Conservation (phyloP, 805 yeast genomes). For the Wickerhamiella nectarea region DNA sequence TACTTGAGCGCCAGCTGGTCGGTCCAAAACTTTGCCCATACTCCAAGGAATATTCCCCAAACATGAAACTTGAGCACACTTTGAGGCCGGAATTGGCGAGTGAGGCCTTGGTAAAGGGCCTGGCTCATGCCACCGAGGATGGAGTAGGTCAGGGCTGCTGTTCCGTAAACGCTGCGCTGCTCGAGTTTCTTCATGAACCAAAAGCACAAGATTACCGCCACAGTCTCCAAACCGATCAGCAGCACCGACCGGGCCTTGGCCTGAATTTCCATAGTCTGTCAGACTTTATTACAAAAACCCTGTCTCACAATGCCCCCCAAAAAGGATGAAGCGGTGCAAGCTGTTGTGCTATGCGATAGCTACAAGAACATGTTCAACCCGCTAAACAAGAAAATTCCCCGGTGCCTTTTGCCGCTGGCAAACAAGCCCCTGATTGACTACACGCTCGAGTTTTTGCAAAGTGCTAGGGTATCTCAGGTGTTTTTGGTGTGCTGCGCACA, state of each 20-base stretch:
- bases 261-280: too few relatives aligned
- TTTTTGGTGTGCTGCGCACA: slow-evolving; percentile 82
- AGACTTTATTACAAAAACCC: too few relatives aligned
- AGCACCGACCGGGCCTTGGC: slow-evolving; percentile 1
- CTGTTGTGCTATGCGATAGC: slow-evolving; percentile 87
- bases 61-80: slow-evolving; percentile 24
- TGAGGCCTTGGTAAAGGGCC: slow-evolving; percentile 22
- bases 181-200: slow-evolving; percentile 19
- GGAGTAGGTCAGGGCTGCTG: slow-evolving; percentile 24
- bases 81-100: slow-evolving; percentile 15
- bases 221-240: slow-evolving; percentile 17
- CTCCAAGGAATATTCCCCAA: slow-evolving; percentile 27
- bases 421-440: slow-evolving; percentile 90
- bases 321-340: slow-evolving; percentile 42
- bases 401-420: slow-evolving; percentile 85
- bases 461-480: slow-evolving; percentile 81
- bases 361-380: slow-evolving; percentile 91
- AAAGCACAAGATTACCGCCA: slow-evolving; percentile 17
- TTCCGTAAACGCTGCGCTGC: slow-evolving; percentile 20
- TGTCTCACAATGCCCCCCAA: slow-evolving; percentile 14
- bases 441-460: slow-evolving; percentile 85
- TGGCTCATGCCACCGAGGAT: slow-evolving; percentile 25
- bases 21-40: slow-evolving; percentile 29
- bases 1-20: slow-evolving; percentile 22
- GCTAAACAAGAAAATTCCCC: slow-evolving; percentile 66